phyloP scores from a whole-genome alignment of 2,329 filamentous ascomycete species.

The Dichotomopilus funicola region DNA sequence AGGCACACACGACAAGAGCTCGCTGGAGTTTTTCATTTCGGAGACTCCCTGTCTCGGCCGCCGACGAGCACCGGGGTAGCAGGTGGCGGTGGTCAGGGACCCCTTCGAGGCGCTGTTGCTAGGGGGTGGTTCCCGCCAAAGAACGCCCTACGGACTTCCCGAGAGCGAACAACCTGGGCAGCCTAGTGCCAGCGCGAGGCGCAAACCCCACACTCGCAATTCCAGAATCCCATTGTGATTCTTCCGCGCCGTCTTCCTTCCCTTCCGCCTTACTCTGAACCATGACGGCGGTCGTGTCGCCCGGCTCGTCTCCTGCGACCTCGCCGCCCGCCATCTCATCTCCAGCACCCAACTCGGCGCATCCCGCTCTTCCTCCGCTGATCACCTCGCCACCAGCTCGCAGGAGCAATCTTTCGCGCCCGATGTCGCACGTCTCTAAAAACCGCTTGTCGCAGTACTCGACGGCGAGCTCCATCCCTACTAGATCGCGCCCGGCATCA shows the following conservation, averaged over 20 bases:
- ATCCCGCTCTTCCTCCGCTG: conserved; percentile 49
- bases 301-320: conserved; percentile 47
- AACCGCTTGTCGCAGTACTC: conserved; percentile 82
- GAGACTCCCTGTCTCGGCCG: too few species aligned
- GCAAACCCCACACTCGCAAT: conserved; percentile 12
- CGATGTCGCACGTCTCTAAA: conserved; percentile 71
- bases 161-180: conserved; percentile 11
- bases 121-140: too few species aligned
- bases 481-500: conserved; percentile 73
- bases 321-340: conserved; percentile 46
- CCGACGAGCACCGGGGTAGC: too few species aligned
- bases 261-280: conserved; percentile 25
- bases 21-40: too few species aligned
- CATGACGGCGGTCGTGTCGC: conserved; percentile 52
- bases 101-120: too few species aligned
- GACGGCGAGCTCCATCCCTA: conserved; percentile 54
- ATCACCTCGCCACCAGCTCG: conserved; percentile 52
- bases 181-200: conserved; percentile 12
- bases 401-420: conserved; percentile 55
- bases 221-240: conserved; percentile 7
- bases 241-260: conserved; percentile 23
- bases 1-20: too few species aligned
- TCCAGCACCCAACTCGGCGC: conserved; percentile 42
- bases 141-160: neutral
- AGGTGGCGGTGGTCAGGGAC: too few species aligned